A percentile compares a stretch with the other conserved stretches of the same genome.
Evolutionary conservation across 345 rosid genomes (phyloP).

Genomic region (Pugionium cornutum): DNA sequence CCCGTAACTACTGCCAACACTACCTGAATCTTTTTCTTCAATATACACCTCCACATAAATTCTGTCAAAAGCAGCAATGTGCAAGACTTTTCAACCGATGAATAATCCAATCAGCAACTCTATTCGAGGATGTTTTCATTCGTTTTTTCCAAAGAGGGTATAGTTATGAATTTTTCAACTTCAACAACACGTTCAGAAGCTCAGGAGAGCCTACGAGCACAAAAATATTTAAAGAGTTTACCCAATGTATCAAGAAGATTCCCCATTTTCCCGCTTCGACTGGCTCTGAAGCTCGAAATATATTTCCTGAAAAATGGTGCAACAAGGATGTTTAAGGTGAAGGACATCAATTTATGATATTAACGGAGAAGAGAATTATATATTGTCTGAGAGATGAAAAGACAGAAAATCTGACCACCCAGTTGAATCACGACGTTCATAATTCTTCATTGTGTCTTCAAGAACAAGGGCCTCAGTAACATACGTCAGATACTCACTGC

Average conservation of each 20-base stretch:
- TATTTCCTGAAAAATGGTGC: slow-evolving; percentile 63
- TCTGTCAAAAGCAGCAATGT: slow-evolving; percentile 52
- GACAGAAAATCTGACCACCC: slow-evolving; percentile 72
- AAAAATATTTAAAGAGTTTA: slow-evolving; percentile 34
- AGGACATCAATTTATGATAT: neutral
- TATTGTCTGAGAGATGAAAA: slow-evolving; percentile 15
- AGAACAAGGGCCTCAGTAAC: slow-evolving; percentile 84
- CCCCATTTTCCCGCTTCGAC: slow-evolving; percentile 68
- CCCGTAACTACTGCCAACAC: slow-evolving; percentile 69
- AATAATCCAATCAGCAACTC: slow-evolving; percentile 18
- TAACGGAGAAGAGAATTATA: slow-evolving; percentile 18
- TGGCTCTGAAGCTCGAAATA: slow-evolving; percentile 81
- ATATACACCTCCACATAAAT: slow-evolving; percentile 84
- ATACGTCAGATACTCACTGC: slow-evolving; percentile 84
- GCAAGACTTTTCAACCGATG: neutral
- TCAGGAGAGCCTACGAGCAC: neutral
- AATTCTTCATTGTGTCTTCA: slow-evolving; percentile 91
- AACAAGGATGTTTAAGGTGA: slow-evolving; percentile 27
- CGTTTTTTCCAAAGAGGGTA: neutral
- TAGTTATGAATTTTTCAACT: neutral
- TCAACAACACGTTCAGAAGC: slow-evolving; percentile 3
- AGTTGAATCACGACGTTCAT: slow-evolving; percentile 73
- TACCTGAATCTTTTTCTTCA: slow-evolving; percentile 65
- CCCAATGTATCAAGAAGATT: slow-evolving; percentile 69
- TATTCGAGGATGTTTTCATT: slow-evolving; percentile 9